Base-by-base conservation (phyloP, 495 filamentous ascomycete genomes). In the Xylaria castorea region DNA sequence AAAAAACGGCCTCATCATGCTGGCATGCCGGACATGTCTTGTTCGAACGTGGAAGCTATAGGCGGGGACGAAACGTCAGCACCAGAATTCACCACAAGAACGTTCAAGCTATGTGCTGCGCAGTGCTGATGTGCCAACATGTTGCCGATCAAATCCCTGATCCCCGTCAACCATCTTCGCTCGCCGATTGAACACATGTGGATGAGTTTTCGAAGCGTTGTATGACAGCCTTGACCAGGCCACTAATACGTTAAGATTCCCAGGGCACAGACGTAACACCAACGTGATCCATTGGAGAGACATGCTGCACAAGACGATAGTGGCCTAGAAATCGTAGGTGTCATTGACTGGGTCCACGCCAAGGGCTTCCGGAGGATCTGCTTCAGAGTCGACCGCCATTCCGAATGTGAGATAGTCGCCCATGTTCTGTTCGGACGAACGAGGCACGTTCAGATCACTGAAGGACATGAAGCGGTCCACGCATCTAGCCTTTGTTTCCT, bases 1-100 rank as follows among this genome's bases (percentile, higher is more conserved):
- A 99, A 83, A 97, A 99, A 57, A 99, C 97, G 1, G 93, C 92
- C 81, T 98, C 93, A 65, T 87, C 89, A 79, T 97, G 92, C 55
- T 89, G 85, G 85, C 96, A 99, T 70, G 87, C 87, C 18, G 95
- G 93, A 82, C 96, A 99, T 64, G 85, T 84, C 80, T 92, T 92
- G 76, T 92, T 91, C 71, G 93, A 90, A 69, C 95, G 89, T 40
- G 95, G 95, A 78, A 98, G 91, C 94, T 97, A 89, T 70, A 84
- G 63, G 72, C 60, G 42, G 74, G 72, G 76, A 75, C 76, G 73
- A 76, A 75, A 82, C 70, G 86, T 91, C 81, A 91, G 90, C 86
- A 80, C 66, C 70, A 78, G 65, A 71, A 71, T 73, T 77, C 63
- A 72, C 70, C 72, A 73, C 71, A 60, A 72, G 67, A 69, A 71